Percentiles rank a stretch among this genome's conserved stretches.
Evolutionary conservation across 306 rosid genomes (phyloP).

Genomic region (Dryas drummondii): DNA sequence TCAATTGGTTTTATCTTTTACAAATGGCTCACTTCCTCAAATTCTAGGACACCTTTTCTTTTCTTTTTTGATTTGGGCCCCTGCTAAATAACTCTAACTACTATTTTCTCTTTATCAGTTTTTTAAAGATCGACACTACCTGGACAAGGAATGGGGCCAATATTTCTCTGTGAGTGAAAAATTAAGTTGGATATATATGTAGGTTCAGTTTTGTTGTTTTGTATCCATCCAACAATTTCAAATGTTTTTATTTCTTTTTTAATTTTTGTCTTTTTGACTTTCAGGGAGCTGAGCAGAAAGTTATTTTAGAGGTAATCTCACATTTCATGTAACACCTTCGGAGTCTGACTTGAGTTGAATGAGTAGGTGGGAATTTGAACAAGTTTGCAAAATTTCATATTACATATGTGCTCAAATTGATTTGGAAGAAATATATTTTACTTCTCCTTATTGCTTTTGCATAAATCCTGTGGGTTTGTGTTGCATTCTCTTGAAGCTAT

Average conservation of each 20-base stretch:
- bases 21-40: constrained; percentile 9
- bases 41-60: neutral
- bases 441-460: too few relatives aligned
- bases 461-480: too few relatives aligned
- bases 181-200: constrained; percentile 6
- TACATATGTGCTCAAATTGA: too few relatives aligned
- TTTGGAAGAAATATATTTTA: too few relatives aligned
- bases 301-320: constrained; percentile 68
- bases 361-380: too few relatives aligned
- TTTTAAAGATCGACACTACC: constrained; percentile 85
- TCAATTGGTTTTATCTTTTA: neutral
- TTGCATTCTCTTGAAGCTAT: too few relatives aligned
- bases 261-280: constrained; percentile 11
- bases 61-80: neutral
- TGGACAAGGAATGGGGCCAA: constrained; percentile 96
- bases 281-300: constrained; percentile 66
- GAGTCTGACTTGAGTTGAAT: too few relatives aligned
- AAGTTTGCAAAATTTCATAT: too few relatives aligned
- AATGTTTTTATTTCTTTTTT: constrained; percentile 2
- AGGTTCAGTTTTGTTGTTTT: neutral
- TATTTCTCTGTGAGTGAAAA: constrained; percentile 70
- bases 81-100: neutral
- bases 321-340: too few relatives aligned
- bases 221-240: neutral
- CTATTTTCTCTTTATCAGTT: constrained; percentile 42